These are phyloP conservation scores for Termitomyces sp. DNA, from an alignment of 768 basidiomycete species.

Conservation along the genomic window DNA sequence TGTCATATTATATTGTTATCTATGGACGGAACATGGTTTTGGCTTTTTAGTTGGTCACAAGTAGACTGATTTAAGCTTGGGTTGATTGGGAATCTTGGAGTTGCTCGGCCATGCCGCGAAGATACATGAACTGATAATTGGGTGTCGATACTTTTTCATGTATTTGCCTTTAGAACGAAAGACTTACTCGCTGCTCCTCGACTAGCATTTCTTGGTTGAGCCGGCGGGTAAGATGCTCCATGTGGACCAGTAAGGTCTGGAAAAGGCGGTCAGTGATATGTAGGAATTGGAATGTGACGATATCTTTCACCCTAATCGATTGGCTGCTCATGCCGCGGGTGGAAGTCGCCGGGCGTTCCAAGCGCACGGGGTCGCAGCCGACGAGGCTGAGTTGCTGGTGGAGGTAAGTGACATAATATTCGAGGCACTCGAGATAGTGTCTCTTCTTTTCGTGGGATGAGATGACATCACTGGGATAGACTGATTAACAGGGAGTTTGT, in stretches of 20 bases:
- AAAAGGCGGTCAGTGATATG: not conserved
- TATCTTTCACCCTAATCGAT: conserved; percentile 51
- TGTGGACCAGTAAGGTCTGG: conserved; percentile 67
- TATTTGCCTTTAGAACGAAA: not conserved
- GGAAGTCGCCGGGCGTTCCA: conserved; percentile 48
- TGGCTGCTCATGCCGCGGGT: conserved; percentile 50
- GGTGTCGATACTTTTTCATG: not conserved
- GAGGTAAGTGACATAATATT: conserved; percentile 63
- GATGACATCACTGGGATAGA: conserved; percentile 52
- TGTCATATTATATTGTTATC: conserved; percentile 1
- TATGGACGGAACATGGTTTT: not conserved
- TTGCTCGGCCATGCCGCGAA: conserved; percentile 7
- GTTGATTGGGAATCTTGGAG: conserved; percentile 1
- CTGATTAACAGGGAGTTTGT: not conserved
- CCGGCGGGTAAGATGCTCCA: conserved; percentile 51
- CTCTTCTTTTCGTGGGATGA: conserved; percentile 78
- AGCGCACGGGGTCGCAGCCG: conserved; percentile 37
- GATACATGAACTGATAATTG: conserved; percentile 3
- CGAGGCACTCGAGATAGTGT: conserved; percentile 67
- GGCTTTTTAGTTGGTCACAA: not conserved
- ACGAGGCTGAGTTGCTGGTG: conserved; percentile 55
- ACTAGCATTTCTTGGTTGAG: conserved; percentile 43
- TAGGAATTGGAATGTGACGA: not conserved
- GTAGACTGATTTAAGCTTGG: not conserved
- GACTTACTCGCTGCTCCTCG: conserved; percentile 52